phyloP scores from a whole-genome alignment of 1,284 basidiomycete species.

The Ganoderma boninense region DNA sequence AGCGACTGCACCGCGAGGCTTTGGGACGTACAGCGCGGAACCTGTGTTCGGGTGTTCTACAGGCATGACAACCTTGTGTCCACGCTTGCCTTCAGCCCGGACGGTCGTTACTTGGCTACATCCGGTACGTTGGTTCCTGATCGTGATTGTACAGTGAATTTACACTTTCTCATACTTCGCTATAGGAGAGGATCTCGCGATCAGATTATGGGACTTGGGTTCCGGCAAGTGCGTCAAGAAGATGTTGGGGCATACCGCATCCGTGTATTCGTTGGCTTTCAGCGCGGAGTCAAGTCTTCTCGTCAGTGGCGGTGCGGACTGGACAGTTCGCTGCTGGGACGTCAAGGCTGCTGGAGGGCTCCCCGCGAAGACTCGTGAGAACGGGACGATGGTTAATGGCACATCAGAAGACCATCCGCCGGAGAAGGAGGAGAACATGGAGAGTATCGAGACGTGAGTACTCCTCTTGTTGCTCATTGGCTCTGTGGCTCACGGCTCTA shows the following conservation, averaged over 20 bases:
- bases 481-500: constrained; percentile 13
- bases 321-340: constrained; percentile 98
- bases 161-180: constrained; percentile 16
- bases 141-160: too few species aligned
- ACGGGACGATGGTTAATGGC: constrained; percentile 50
- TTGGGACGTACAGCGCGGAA: constrained; percentile 98
- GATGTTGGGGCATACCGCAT: constrained; percentile 93
- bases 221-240: constrained; percentile 95
- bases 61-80: constrained; percentile 95
- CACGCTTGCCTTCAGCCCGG: constrained; percentile 89
- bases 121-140: constrained; percentile 63
- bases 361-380: constrained; percentile 60
- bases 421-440: constrained; percentile 46
- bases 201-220: constrained; percentile 97
- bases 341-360: constrained; percentile 83
- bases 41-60: constrained; percentile 94
- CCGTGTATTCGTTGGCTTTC: constrained; percentile 92
- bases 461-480: neutral
- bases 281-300: constrained; percentile 91
- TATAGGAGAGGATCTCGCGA: constrained; percentile 88
- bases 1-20: constrained; percentile 95
- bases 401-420: constrained; percentile 29
- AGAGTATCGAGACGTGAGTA: constrained; percentile 70
- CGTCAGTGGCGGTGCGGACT: constrained; percentile 91
- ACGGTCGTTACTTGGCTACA: constrained; percentile 93